Evolutionary conservation across 305 asterid species (phyloP), one percentile per base, ranked within the genome.

Genomic region (Fraxinus albicans): DNA sequence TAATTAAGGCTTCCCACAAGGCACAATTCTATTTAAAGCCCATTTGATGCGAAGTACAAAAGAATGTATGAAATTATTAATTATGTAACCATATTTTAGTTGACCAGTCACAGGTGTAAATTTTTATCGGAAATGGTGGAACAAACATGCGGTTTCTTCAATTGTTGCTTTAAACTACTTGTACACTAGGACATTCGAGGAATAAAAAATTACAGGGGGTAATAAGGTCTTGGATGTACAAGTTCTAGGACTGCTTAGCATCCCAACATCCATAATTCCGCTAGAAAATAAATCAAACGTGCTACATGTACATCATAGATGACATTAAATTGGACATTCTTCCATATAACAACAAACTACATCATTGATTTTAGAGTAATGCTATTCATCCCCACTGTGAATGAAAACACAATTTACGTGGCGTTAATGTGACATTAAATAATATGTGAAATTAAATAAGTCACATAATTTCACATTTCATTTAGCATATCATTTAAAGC

Each of bases 51-150:
- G 9, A 7, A 38, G 42, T 38, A 7, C 80, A 19, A 65, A 38
- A 75, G 77, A 83, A 83, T 82, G 77, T 67, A 19, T 38, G n/a
- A 47, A 72, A 50, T 76, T 60, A 81, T 78, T 81, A 50, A 75
- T 8, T 67, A 67, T 67, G n/a, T 34, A 27, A 27, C 74, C 36
- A 27, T 63, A 79, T 50, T 82, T 81, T 85, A 81, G 89, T 82
- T 87, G 83, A 84, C 83, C 42, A 65, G 84, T 79, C 87, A 69
- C 72, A 60, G 60, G 50, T 80, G 19, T 6, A 29, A 69, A n/a
- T 17, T 40, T 69, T 58, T 1, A 36, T 60, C 77, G 25, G 77
- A 40, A 55, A 31, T 75, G 60, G 33, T 69, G 79, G 73, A 81
- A 35, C 58, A 38, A 72, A 17, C 29, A 31, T 63, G 60, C 8